A percentile compares a stretch with the other conserved stretches of the same genome.
phyloP scores from a whole-genome alignment of 352 stramenopile genomes.

The Phytophthora sp. region DNA sequence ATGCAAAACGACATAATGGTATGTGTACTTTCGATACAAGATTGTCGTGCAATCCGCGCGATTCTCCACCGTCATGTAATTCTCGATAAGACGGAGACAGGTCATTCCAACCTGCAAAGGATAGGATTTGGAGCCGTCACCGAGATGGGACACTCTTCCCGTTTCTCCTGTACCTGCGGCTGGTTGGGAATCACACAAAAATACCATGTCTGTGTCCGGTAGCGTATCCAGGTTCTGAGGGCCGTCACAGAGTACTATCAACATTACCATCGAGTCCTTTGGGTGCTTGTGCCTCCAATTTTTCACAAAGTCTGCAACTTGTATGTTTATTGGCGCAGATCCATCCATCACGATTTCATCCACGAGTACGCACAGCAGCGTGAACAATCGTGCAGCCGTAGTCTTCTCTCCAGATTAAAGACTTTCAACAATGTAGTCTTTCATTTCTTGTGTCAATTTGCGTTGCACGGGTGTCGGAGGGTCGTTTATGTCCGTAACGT shows the following conservation, averaged over 20 bases:
- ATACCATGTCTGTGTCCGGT: neutral
- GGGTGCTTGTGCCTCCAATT: conserved; percentile 5
- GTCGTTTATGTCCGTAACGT: too few relatives aligned
- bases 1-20: conserved; percentile 11
- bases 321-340: neutral
- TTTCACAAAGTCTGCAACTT: conserved; percentile 13
- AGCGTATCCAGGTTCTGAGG: neutral
- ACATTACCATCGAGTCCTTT: conserved; percentile 1
- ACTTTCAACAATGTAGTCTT: neutral
- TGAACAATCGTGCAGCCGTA: neutral
- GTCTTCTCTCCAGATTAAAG: neutral
- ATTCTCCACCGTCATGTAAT: conserved; percentile 1
- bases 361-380: neutral
- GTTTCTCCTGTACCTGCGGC: too few relatives aligned
- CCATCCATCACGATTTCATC: neutral
- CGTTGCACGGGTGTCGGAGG: neutral
- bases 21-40: conserved; percentile 6
- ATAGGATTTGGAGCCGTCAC: too few relatives aligned
- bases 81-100: neutral
- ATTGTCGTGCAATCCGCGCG: neutral
- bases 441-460: conserved; percentile 11
- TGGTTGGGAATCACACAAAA: conserved; percentile 7
- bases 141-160: too few relatives aligned
- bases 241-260: conserved; percentile 9
- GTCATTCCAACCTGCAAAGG: too few relatives aligned